Evolutionary conservation across 2,329 filamentous ascomycete genomes (phyloP).

Genomic region (Zasmidium citrigriseum): DNA sequence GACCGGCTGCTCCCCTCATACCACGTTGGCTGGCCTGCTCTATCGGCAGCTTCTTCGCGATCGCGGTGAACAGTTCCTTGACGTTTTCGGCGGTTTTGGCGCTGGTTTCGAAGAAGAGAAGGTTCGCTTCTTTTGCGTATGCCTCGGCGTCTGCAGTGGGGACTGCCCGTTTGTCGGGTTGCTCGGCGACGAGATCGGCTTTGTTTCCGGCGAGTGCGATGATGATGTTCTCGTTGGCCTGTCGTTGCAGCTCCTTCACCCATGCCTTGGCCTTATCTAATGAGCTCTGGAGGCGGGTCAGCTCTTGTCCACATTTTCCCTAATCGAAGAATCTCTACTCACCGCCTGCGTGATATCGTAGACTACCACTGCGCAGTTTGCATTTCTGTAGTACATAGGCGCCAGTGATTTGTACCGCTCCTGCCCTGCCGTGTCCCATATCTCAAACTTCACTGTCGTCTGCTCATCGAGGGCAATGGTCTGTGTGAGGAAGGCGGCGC

Average conservation of each 20-base stretch:
- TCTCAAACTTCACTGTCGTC: constrained; percentile 99
- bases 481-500: constrained; percentile 97
- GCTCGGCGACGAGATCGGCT: constrained; percentile 89
- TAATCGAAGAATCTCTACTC: constrained; percentile 42
- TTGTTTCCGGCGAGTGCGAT: constrained; percentile 98
- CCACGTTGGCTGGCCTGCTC: constrained; percentile 94
- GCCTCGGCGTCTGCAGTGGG: constrained; percentile 86
- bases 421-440: constrained; percentile 98
- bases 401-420: constrained; percentile 98
- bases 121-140: constrained; percentile 87
- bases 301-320: constrained; percentile 13
- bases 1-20: constrained; percentile 61
- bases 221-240: constrained; percentile 99
- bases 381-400: constrained; percentile 99
- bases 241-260: constrained; percentile 98
- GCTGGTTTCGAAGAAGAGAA: constrained; percentile 98
- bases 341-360: constrained; percentile 99
- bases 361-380: constrained; percentile 97
- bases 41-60: constrained; percentile 95
- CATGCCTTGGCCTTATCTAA: constrained; percentile 98
- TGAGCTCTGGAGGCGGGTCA: constrained; percentile 66
- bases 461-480: constrained; percentile 97
- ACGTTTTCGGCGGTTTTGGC: constrained; percentile 98
- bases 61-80: constrained; percentile 90
- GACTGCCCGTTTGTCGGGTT: constrained; percentile 94